Conservation (phyloP, 768 basidiomycete genomes). For the Boletus eberwhitei region DNA sequence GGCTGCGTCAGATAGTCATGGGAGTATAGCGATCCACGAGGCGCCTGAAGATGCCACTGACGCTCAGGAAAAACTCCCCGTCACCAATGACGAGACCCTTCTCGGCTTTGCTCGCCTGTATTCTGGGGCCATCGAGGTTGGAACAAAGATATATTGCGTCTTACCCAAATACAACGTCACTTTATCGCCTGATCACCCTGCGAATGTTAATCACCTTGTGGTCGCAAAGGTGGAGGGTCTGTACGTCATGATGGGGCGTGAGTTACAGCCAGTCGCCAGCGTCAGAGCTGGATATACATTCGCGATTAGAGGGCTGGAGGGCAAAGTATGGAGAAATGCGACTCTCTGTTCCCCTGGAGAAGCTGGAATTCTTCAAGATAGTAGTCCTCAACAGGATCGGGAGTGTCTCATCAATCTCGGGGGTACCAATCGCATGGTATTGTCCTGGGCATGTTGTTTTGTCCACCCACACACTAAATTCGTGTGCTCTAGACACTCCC, state of each 20-base stretch:
- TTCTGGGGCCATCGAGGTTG: slow-evolving; percentile 74
- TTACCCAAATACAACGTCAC: slow-evolving; percentile 82
- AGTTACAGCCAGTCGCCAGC: slow-evolving; percentile 76
- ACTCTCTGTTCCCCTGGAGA: slow-evolving; percentile 76
- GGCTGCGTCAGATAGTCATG: slow-evolving; percentile 27
- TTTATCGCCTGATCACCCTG: slow-evolving; percentile 59
- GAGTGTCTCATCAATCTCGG: slow-evolving; percentile 79
- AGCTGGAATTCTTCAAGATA: slow-evolving; percentile 36
- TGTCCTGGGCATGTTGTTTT: neutral
- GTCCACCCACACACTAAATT: neutral
- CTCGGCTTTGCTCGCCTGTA: slow-evolving; percentile 94
- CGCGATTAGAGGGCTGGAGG: slow-evolving; percentile 85
- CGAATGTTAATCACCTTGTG: slow-evolving; percentile 63
- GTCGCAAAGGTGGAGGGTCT: slow-evolving; percentile 66
- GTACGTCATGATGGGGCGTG: slow-evolving; percentile 98
- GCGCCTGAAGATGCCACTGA: neutral
- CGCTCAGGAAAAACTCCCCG: neutral
- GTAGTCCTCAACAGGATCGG: slow-evolving; percentile 34
- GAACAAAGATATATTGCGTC: slow-evolving; percentile 64
- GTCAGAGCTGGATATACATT: slow-evolving; percentile 94
- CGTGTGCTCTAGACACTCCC: slow-evolving; percentile 59
- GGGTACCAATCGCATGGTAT: slow-evolving; percentile 60
- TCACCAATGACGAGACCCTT: slow-evolving; percentile 53
- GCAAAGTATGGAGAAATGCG: slow-evolving; percentile 85
- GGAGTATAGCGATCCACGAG: slow-evolving; percentile 6